These are phyloP conservation scores for Copromyces sp. DNA, from an alignment of 495 filamentous ascomycete species.

Conservation along the genomic window DNA sequence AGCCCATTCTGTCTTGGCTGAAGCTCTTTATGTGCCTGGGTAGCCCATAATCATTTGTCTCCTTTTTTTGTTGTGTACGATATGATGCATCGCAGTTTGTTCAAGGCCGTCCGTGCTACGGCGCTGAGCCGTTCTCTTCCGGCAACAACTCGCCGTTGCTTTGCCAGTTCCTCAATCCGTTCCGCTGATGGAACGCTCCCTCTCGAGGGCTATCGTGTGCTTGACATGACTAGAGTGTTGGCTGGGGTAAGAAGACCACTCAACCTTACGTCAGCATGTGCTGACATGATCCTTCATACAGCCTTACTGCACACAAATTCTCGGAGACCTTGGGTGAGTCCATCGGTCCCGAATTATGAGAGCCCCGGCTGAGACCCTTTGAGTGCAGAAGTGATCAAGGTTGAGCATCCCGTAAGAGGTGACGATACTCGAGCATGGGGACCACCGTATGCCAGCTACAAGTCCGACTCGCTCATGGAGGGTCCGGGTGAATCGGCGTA, in stretches of 20 bases:
- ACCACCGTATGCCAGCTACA: constrained; percentile 79
- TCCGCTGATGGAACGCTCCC: constrained; percentile 37
- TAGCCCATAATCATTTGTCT: background rate
- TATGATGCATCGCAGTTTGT: background rate
- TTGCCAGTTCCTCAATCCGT: constrained; percentile 6
- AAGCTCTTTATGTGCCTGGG: background rate
- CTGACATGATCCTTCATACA: constrained; percentile 23
- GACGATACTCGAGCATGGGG: constrained; percentile 97
- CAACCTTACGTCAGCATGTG: background rate
- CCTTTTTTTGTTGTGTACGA: background rate
- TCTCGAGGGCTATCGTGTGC: constrained; percentile 72
- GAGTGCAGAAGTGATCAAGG: constrained; percentile 92
- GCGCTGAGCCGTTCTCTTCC: background rate
- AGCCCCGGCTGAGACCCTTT: constrained; percentile 15
- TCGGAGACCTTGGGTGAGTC: constrained; percentile 86
- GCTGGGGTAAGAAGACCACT: constrained; percentile 61
- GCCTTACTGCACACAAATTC: constrained; percentile 96
- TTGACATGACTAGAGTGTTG: constrained; percentile 94
- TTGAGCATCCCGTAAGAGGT: constrained; percentile 84
- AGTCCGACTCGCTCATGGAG: constrained; percentile 43
- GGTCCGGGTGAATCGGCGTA: constrained; percentile 92
- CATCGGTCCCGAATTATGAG: background rate
- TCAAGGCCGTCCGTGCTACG: background rate
- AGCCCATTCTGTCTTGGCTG: background rate
- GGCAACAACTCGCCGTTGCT: background rate